Evolutionary conservation across 73 alveolate species (phyloP), one percentile per base, ranked within the genome.

Genomic region (Paramecium tetraurelia): DNA sequence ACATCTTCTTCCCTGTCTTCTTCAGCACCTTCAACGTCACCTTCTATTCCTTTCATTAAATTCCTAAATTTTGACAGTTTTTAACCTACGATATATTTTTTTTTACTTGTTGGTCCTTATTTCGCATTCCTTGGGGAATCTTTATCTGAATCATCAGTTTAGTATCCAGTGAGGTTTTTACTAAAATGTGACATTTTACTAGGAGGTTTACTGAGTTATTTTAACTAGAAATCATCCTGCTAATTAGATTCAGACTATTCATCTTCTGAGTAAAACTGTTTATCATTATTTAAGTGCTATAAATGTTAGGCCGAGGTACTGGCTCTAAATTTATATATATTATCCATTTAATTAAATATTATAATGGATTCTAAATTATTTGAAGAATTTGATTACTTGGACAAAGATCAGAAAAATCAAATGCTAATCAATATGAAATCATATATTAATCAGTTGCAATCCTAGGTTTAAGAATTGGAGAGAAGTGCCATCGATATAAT

Each of bases 101-200:
- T 10, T 9, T 11, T 75, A 75, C 87, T 75, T 75, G 59, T 38
- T 35, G 87, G 87, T 29, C 87, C 87, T 29, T 35, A 9, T 75
- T 75, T 75, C 10, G 58, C 8, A 35, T 18, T 20, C 59, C 38
- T 75, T 21, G 87, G 87, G 6, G 87, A 38, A 75, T 41, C 87
- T 38, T 41, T 41, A 75, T 75, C 87, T 35, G 87, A 75, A 14
- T 80, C 90, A 46, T 80, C 90, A 1, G 90, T 80, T 63, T 80
- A 22, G 14, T 80, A 80, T 18, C 90, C 90, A 12, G 76, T 40
- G 20, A 41, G 63, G 9, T 22, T 43, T 41, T 41, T 7, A 35
- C 72, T 80, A 24, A 80, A 80, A 9, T 80, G 70, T 21, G 90
- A 80, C 90, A 80, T 80, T 43, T 80, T 80, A 35, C 90, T 80